Conservation (phyloP, 768 basidiomycete genomes). For the Boletus tomentosulus region DNA sequence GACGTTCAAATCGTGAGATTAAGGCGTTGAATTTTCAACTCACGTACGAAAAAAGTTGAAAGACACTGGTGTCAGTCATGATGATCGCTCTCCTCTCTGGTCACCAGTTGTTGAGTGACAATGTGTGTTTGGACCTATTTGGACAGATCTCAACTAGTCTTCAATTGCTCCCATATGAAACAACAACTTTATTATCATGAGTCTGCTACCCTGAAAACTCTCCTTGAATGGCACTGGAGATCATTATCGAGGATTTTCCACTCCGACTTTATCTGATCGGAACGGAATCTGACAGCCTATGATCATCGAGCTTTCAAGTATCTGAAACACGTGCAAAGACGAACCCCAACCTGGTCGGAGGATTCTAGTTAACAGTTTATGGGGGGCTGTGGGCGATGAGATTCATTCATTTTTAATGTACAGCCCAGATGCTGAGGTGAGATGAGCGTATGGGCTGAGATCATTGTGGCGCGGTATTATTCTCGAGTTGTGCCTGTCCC, state of each 20-base stretch:
- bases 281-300: no score
- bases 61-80: not conserved
- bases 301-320: no score
- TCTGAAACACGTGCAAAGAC: no score
- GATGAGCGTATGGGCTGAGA: not conserved
- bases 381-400: no score
- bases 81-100: no score
- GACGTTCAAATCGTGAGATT: not conserved
- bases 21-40: not conserved
- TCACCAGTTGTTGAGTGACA: no score
- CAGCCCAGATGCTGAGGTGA: not conserved
- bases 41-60: not conserved
- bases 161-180: not conserved
- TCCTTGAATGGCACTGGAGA: no score
- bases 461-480: not conserved
- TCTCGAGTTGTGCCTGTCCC: not conserved
- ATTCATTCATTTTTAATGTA: no score
- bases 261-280: not conserved
- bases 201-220: no score
- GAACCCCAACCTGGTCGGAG: no score
- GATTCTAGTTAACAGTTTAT: no score
- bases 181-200: not conserved
- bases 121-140: not conserved
- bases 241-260: not conserved
- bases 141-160: not conserved